Base-by-base conservation (phyloP, 345 rosid species). In the Eutrema japonicum region DNA sequence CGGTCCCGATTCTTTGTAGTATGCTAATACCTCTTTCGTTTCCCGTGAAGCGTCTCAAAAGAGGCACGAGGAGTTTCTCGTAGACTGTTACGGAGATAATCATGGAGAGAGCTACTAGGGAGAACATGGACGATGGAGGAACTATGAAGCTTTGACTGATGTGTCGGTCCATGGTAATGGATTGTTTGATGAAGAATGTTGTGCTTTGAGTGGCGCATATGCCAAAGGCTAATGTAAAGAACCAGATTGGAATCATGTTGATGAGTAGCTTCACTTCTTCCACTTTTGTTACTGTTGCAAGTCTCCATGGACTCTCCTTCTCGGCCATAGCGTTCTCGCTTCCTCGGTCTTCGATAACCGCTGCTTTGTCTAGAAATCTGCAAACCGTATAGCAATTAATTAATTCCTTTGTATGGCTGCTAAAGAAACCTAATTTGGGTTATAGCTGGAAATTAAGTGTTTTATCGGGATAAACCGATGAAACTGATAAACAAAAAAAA, bases 281-380 rank as follows among this genome's bases (percentile, higher is more conserved):
- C 4, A 90, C 96, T 32, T 82, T 78, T 47, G 96, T 95, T 76
- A 92, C 89, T 0, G 92, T 86, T 50, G 92, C 84, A 2, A 92
- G 89, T 81, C 84, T 83, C 96, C 97, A 88, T 5, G 88, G 84
- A 84, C 78, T 74, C 42, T 82, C 83, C 56, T 83, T 84, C 75
- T 84, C 84, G 10, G 55, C 61, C 13, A n/a, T 30, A 30, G n/a
- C 56, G 50, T 62, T 52, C 72, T 64, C 60, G 45, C 69, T 71
- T 62, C 83, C 30, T 76, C 62, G 42, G 70, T 78, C 60, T 84
- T 64, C 56, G 41, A 86, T 10, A 43, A 91, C 69, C 18, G 99
- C 96, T 8, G 99, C 97, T 76, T 85, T 92, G 82, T 95, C 99
- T 22, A 95, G 87, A 83, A 86, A 95, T 81, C 98, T 94, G 84